Conservation (phyloP, 176 grass and related monocot species). For the Musa beccarii region DNA sequence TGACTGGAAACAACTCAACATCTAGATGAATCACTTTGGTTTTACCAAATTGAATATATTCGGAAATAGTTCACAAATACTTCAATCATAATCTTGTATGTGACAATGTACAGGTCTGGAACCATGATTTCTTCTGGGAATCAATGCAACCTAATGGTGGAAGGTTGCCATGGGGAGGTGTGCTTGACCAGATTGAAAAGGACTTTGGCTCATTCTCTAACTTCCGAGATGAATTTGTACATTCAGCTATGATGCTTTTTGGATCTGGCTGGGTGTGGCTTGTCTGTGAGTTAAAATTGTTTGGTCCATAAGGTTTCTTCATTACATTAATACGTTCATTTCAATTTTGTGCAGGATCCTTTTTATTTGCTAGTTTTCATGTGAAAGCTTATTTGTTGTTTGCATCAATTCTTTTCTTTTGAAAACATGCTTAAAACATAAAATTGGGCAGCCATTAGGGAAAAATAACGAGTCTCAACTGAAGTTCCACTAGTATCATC, state of each 20-base stretch:
- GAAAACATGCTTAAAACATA: background rate
- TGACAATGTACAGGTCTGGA: slow-evolving; percentile 55
- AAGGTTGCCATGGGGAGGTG: slow-evolving; percentile 38
- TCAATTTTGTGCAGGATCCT: background rate
- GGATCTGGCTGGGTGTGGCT: slow-evolving; percentile 94
- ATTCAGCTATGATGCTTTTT: slow-evolving; percentile 39
- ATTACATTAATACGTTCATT: background rate
- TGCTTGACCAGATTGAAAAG: slow-evolving; percentile 80
- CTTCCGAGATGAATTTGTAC: slow-evolving; percentile 74
- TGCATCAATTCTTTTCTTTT: background rate
- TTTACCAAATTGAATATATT: background rate
- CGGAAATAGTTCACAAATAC: background rate
- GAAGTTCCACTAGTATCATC: background rate
- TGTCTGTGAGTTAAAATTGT: slow-evolving; percentile 47
- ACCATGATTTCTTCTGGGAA: slow-evolving; percentile 94
- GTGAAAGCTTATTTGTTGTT: background rate
- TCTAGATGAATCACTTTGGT: background rate
- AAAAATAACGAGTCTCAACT: background rate
- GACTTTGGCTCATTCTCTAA: slow-evolving; percentile 81
- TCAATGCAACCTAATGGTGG: slow-evolving; percentile 90
- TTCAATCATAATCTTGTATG: background rate
- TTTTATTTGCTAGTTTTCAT: background rate
- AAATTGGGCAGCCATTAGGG: background rate
- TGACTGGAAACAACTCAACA: background rate
- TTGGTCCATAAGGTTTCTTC: background rate